Conservation (phyloP, 2,329 filamentous ascomycete genomes). For the Balansia obtecta region DNA sequence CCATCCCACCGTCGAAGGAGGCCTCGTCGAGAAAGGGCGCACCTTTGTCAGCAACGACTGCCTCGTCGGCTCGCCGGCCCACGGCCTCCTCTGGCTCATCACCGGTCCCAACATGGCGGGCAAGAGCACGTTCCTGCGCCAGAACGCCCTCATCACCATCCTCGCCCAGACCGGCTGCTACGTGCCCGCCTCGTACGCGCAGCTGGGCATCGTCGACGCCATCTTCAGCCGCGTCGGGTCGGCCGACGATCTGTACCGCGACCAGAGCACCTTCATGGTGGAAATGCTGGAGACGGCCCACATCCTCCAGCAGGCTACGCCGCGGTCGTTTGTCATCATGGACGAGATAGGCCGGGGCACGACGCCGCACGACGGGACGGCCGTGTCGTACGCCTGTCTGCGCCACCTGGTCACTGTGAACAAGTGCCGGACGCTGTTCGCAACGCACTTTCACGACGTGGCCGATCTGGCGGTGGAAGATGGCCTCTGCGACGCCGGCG, state of each 20-base stretch:
- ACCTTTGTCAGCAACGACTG: slow-evolving; percentile 81
- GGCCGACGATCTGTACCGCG: slow-evolving; percentile 85
- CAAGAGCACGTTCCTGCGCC: slow-evolving; percentile 89
- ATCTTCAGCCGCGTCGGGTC: slow-evolving; percentile 90
- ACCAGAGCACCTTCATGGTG: slow-evolving; percentile 98
- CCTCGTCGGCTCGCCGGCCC: slow-evolving; percentile 54
- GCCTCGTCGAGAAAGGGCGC: slow-evolving; percentile 66
- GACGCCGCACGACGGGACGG: slow-evolving; percentile 81
- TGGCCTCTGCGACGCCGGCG: slow-evolving; percentile 24
- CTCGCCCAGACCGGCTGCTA: slow-evolving; percentile 87
- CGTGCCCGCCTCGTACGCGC: slow-evolving; percentile 77
- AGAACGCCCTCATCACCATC: slow-evolving; percentile 90
- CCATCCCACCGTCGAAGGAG: slow-evolving; percentile 84
- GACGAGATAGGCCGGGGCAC: slow-evolving; percentile 94
- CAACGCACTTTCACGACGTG: slow-evolving; percentile 84
- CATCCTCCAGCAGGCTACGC: slow-evolving; percentile 76
- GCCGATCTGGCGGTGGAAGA: slow-evolving; percentile 59
- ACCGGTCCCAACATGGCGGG: slow-evolving; percentile 96
- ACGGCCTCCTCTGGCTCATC: slow-evolving; percentile 55
- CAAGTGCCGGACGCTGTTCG: slow-evolving; percentile 71
- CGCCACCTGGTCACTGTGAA: slow-evolving; percentile 73
- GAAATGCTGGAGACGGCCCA: slow-evolving; percentile 96
- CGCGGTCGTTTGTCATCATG: slow-evolving; percentile 89
- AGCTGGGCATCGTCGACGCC: slow-evolving; percentile 86
- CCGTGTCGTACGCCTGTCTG: slow-evolving; percentile 79